Percentiles rank a stretch among this genome's conserved stretches.
phyloP scores from a whole-genome alignment of 805 yeast genomes.

The Kockiozyma suomiensis region DNA sequence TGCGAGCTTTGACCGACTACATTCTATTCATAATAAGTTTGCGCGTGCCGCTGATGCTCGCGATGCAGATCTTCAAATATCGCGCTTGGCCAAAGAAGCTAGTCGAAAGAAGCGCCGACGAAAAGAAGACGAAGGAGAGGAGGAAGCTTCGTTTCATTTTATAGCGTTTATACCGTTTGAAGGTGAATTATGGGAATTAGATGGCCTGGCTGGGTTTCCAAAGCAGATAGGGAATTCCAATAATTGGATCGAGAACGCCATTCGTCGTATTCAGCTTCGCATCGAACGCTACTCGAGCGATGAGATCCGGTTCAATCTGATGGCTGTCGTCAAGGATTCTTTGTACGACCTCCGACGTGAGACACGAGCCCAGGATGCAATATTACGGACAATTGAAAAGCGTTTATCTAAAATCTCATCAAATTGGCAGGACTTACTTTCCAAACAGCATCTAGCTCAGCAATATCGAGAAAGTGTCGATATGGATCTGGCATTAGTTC shows the following conservation, averaged over 20 bases:
- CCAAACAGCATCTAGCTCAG: background rate
- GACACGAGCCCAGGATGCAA: background rate
- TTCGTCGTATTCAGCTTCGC: constrained; percentile 9
- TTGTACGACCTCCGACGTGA: background rate
- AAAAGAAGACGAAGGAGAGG: constrained; percentile 26
- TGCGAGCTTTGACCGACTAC: constrained; percentile 18
- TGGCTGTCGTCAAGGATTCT: constrained; percentile 24
- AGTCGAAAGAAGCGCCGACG: constrained; percentile 1
- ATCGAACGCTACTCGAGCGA: constrained; percentile 13
- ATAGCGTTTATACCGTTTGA: constrained; percentile 55
- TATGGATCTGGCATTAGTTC: background rate
- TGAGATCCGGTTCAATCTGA: constrained; percentile 28
- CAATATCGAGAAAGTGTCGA: background rate
- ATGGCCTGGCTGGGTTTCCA: constrained; percentile 37
- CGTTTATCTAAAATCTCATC: background rate
- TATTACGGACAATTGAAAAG: background rate
- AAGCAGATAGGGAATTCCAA: background rate
- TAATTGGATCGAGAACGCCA: constrained; percentile 17
- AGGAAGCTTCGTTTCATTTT: constrained; percentile 57
- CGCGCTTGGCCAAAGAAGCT: background rate
- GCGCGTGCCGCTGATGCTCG: constrained; percentile 21
- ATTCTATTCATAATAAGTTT: constrained; percentile 21
- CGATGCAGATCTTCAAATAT: constrained; percentile 12
- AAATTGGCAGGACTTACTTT: background rate
- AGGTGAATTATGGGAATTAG: constrained; percentile 59